A percentile compares a stretch with the other conserved stretches of the same genome.
These are phyloP conservation scores for Metarhizium brunneum DNA, from an alignment of 2,329 filamentous ascomycete genomes.

Conservation along the genomic window DNA sequence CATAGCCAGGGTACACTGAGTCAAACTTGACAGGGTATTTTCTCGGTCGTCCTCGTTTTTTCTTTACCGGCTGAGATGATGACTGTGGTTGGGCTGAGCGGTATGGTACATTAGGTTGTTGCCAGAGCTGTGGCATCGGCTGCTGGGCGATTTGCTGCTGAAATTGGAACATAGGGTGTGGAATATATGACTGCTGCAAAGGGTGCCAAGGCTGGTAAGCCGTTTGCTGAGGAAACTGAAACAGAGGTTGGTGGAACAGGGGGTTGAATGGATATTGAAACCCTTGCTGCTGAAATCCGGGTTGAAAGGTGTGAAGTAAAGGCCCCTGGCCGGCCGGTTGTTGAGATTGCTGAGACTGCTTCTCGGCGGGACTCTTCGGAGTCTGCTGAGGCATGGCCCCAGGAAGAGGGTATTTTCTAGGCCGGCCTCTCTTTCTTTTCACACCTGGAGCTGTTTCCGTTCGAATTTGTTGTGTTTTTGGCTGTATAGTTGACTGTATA, in stretches of 20 bases:
- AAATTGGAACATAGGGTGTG: constrained; percentile 1
- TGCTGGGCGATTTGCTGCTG: not conserved
- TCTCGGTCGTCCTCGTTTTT: constrained; percentile 14
- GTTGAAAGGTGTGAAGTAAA: constrained; percentile 1
- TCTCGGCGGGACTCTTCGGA: not conserved
- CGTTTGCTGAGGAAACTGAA: constrained; percentile 1
- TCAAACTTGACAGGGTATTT: constrained; percentile 6
- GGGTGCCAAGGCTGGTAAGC: constrained; percentile 1
- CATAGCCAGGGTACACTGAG: not conserved
- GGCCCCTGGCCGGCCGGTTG: constrained; percentile 4
- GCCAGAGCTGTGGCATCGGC: constrained; percentile 3
- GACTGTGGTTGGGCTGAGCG: not conserved
- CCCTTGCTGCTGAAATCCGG: constrained; percentile 3
- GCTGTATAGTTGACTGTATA: not conserved
- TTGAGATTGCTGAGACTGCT: not conserved
- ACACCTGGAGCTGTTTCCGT: not conserved
- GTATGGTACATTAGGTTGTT: not conserved
- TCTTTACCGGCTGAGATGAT: constrained; percentile 5
- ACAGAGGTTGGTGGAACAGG: constrained; percentile 1
- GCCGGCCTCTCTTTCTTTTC: constrained; percentile 6
- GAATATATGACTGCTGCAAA: constrained; percentile 1
- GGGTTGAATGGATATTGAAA: constrained; percentile 5
- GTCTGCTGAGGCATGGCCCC: not conserved
- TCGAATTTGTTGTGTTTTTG: not conserved
- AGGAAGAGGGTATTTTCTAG: constrained; percentile 4